Evolutionary conservation across 768 basidiomycete genomes (phyloP), one percentile per base, ranked within the genome.

Genomic region (Tephrocybe sp.): DNA sequence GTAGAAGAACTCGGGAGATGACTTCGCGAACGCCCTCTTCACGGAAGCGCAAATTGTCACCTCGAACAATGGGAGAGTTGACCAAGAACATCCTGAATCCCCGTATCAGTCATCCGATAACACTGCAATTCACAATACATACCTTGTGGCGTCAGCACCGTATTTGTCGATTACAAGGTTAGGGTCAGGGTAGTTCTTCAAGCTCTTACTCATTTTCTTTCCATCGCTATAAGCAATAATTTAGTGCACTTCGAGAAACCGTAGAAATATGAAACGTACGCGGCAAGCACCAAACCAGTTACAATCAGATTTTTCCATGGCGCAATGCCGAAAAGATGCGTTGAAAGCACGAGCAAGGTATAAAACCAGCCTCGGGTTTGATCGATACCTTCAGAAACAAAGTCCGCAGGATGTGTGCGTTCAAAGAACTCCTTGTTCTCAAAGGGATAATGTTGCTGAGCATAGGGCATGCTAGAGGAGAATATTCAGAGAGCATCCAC

Each of bases 341-440:
- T 97, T n/a, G 91, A 90, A 20, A 98, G 77, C 4, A 99, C 94
- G 36, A 99, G 83, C 12, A 99, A 72, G 2, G 97, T 98, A 73
- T 99, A 99, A 80, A 99, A 99, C 97, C 97, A 99, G 19, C 97
- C 97, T 60, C 97, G 84, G 22, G 96, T 98, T 71, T 99, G 97
- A 68, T 99, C 97, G 55, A 99, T 96, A 62, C 95, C 96, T 68
- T 99, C 97, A 5, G 90, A 96, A 23, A 98, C 87, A 66, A 99
- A 99, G 63, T 98, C 89, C 3, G 95, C 97, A 2, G 96, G 97
- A 75, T 91, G 95, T 7, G 83, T 84, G 7, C 71, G 72, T 64
- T 94, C 85, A 63, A 97, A 97, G 38, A 82, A 72, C 26, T 90
- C 88, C 68, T 89, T 87, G 70, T 98, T 98, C 71, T 98, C 97